Conservation (phyloP, 371 early-diverging fungal species). For the Mucor indicus region DNA sequence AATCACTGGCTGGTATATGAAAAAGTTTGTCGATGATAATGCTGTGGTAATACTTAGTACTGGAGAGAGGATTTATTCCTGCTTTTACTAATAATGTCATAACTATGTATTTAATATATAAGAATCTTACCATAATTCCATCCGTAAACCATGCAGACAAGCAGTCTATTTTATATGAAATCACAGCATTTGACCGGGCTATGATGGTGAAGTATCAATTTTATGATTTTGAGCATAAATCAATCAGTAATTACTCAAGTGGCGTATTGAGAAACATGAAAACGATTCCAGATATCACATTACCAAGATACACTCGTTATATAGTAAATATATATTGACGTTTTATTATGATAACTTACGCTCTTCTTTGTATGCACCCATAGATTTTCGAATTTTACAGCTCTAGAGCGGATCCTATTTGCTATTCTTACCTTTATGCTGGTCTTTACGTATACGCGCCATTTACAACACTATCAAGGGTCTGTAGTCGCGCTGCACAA, state of each 20-base stretch:
- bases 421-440: constrained; percentile 43
- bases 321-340: constrained; percentile 23
- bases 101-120: not conserved
- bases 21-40: constrained; percentile 41
- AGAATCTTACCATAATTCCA: constrained; percentile 45
- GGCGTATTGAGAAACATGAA: constrained; percentile 27
- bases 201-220: constrained; percentile 39
- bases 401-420: constrained; percentile 43
- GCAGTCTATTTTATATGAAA: constrained; percentile 35
- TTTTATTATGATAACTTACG: not conserved
- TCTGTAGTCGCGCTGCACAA: constrained; percentile 21
- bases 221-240: constrained; percentile 15
- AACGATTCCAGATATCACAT: constrained; percentile 35
- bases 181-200: constrained; percentile 33
- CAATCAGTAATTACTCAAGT: constrained; percentile 32
- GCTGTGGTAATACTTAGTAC: constrained; percentile 28
- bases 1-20: constrained; percentile 41
- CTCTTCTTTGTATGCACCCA: not conserved
- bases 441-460: constrained; percentile 38
- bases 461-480: constrained; percentile 21
- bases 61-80: not conserved
- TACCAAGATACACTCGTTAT: constrained; percentile 33
- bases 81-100: too few species aligned
- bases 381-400: constrained; percentile 38
- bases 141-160: constrained; percentile 37